These are phyloP conservation scores for Bocquillonia castaneifolia DNA, from an alignment of 441 rosid genomes.

Conservation along the genomic window DNA sequence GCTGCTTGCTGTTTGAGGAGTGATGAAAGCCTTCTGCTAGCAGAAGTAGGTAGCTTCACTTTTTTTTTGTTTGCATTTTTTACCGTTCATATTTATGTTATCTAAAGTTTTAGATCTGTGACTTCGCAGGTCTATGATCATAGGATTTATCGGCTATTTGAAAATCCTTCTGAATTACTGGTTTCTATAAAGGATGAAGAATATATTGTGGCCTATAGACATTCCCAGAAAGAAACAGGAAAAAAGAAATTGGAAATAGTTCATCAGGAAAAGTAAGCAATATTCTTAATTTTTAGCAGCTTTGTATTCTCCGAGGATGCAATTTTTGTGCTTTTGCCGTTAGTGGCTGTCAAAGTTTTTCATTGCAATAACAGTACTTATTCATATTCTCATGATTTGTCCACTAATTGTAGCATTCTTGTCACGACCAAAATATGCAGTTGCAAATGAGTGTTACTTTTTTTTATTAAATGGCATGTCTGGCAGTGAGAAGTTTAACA, in stretches of 20 bases:
- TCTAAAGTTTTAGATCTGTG: slow-evolving; percentile 25
- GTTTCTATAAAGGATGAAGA: slow-evolving; percentile 62
- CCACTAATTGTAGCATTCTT: not conserved
- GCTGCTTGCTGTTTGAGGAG: slow-evolving; percentile 46
- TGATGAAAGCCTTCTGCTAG: slow-evolving; percentile 60
- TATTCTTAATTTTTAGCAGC: not conserved
- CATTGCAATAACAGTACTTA: not conserved
- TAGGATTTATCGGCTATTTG: slow-evolving; percentile 44
- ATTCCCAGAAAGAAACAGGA: slow-evolving; percentile 47
- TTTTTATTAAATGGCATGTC: too few species aligned
- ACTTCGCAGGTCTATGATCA: slow-evolving; percentile 49
- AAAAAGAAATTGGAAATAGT: slow-evolving; percentile 62
- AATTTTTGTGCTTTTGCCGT: not conserved
- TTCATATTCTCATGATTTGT: not conserved
- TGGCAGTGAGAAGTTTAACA: too few species aligned
- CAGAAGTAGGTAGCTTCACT: slow-evolving; percentile 42
- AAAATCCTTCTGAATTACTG: slow-evolving; percentile 51
- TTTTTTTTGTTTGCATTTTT: not conserved
- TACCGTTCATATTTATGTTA: not conserved
- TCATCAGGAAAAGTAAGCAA: slow-evolving; percentile 59
- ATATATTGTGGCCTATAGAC: slow-evolving; percentile 59
- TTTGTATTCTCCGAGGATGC: not conserved
- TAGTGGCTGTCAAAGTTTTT: too few species aligned
- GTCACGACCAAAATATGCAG: too few species aligned
- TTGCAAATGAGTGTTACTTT: too few species aligned